Evolutionary conservation across 805 yeast genomes (phyloP).

Genomic region (Lachancea sp.): DNA sequence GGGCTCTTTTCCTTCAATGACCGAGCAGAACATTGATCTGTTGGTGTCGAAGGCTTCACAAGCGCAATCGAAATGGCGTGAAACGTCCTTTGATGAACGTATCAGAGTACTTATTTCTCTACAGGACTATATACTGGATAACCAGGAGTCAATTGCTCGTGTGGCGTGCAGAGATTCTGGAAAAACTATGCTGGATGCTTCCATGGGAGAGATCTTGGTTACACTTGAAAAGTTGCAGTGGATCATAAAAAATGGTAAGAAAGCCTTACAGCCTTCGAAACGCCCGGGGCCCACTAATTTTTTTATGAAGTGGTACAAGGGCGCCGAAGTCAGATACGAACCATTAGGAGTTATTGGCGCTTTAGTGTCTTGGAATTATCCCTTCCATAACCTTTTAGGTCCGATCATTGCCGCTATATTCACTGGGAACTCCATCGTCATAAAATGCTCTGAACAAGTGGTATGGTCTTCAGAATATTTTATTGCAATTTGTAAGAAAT

Average conservation of each 20-base stretch:
- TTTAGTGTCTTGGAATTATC: constrained; percentile 94
- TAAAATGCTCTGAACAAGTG: constrained; percentile 94
- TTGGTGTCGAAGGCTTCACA: constrained; percentile 39
- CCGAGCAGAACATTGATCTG: constrained; percentile 64
- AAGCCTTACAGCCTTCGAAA: constrained; percentile 57
- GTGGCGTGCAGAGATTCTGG: constrained; percentile 97
- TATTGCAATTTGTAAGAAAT: constrained; percentile 61
- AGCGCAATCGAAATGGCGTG: constrained; percentile 33
- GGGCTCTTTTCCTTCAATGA: constrained; percentile 61
- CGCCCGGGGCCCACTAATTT: constrained; percentile 86
- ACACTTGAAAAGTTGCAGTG: constrained; percentile 89
- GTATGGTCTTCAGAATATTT: constrained; percentile 89
- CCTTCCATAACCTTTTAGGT: constrained; percentile 89
- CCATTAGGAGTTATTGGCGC: constrained; percentile 87
- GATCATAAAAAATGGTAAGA: constrained; percentile 79
- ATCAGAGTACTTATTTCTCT: constrained; percentile 66
- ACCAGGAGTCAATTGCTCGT: constrained; percentile 82
- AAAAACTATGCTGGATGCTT: constrained; percentile 90
- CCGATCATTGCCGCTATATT: constrained; percentile 85
- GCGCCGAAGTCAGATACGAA: constrained; percentile 89
- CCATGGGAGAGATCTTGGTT: constrained; percentile 93
- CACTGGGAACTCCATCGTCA: constrained; percentile 85
- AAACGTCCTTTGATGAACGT: constrained; percentile 55
- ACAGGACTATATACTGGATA: constrained; percentile 60
- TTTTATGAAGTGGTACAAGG: constrained; percentile 74